These are phyloP conservation scores for Nemania bipapillata DNA, from an alignment of 2,329 filamentous ascomycete genomes.

Conservation along the genomic window DNA sequence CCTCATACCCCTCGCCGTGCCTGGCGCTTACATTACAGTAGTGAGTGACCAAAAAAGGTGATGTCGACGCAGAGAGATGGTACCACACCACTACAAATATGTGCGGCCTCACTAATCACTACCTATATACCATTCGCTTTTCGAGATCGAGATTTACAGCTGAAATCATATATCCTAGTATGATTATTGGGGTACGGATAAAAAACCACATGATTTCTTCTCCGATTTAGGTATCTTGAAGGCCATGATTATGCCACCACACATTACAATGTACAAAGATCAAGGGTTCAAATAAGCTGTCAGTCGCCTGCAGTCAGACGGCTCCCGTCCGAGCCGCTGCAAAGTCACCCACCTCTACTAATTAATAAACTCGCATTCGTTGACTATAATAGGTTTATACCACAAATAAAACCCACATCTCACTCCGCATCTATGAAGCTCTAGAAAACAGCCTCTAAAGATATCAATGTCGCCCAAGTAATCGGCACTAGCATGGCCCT, in stretches of 20 bases:
- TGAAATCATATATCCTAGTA: background rate
- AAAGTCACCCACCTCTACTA: constrained; percentile 27
- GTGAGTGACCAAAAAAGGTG: background rate
- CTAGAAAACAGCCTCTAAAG: background rate
- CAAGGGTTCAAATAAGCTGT: constrained; percentile 1
- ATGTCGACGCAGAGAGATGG: background rate
- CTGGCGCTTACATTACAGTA: constrained; percentile 41
- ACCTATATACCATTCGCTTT: constrained; percentile 3
- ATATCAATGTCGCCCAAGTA: constrained; percentile 6
- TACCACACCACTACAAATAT: constrained; percentile 25
- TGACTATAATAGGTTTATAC: constrained; percentile 1
- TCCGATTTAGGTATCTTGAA: background rate
- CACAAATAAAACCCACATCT: constrained; percentile 2
- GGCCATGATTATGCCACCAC: background rate
- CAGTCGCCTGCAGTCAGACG: constrained; percentile 38
- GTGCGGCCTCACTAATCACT: constrained; percentile 5
- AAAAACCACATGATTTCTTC: background rate
- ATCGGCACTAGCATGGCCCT: background rate
- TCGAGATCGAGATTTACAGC: constrained; percentile 11
- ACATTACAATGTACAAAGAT: background rate
- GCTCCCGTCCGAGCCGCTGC: constrained; percentile 37
- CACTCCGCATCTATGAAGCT: background rate
- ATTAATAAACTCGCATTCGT: background rate
- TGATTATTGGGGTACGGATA: background rate
- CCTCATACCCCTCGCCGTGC: constrained; percentile 33